Conservation (phyloP, 2,329 filamentous ascomycete genomes). For the Ustulina deusta region DNA sequence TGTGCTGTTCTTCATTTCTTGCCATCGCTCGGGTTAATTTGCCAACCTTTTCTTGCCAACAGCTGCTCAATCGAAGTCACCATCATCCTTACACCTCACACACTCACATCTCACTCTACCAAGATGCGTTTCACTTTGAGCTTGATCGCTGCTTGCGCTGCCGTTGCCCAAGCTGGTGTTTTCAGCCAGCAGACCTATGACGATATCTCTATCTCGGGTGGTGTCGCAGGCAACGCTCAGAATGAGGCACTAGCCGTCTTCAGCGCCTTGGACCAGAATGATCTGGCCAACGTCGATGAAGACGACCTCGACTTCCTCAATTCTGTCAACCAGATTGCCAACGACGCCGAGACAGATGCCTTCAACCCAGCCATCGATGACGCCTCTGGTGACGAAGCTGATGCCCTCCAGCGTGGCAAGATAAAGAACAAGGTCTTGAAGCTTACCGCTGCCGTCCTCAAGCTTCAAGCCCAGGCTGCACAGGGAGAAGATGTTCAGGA, state of each 20-base stretch:
- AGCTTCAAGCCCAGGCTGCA: slow-evolving; percentile 63
- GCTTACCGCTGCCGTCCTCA: slow-evolving; percentile 63
- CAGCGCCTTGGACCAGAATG: slow-evolving; percentile 52
- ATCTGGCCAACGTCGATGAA: slow-evolving; percentile 59
- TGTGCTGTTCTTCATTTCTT: slow-evolving; percentile 49
- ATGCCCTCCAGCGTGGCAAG: slow-evolving; percentile 65
- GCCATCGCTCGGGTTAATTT: slow-evolving; percentile 38
- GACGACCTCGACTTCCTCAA: slow-evolving; percentile 63
- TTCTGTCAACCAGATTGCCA: slow-evolving; percentile 64
- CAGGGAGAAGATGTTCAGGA: slow-evolving; percentile 61
- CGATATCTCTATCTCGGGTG: slow-evolving; percentile 61
- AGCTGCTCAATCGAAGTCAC: slow-evolving; percentile 28
- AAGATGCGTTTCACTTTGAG: slow-evolving; percentile 48
- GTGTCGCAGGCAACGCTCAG: slow-evolving; percentile 59
- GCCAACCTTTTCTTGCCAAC: not conserved
- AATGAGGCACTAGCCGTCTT: slow-evolving; percentile 58
- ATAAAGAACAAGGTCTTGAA: slow-evolving; percentile 72
- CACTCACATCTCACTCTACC: slow-evolving; percentile 29
- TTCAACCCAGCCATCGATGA: slow-evolving; percentile 67
- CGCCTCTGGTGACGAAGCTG: slow-evolving; percentile 58
- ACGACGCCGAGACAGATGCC: slow-evolving; percentile 64
- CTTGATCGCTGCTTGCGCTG: slow-evolving; percentile 43
- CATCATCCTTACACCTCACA: slow-evolving; percentile 6
- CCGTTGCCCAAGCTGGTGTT: slow-evolving; percentile 43
- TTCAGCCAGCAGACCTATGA: slow-evolving; percentile 55